phyloP scores from a whole-genome alignment of 441 rosid genomes.

The Isatis lusitanica region DNA sequence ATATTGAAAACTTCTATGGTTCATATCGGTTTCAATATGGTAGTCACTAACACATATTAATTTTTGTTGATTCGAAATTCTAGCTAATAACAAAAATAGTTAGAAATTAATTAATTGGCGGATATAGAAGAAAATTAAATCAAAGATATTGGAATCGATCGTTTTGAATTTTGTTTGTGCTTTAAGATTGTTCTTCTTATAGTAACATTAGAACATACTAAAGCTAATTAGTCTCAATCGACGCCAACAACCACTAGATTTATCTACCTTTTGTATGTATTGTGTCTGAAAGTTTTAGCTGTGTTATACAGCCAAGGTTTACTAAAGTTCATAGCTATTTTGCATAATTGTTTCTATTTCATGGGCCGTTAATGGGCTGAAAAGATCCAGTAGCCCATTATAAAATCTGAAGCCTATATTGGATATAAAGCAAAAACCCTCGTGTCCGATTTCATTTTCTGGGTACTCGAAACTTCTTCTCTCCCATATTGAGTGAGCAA shows the following conservation, averaged over 20 bases:
- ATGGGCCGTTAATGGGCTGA: not conserved
- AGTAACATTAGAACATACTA: no score
- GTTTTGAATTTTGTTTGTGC: no score
- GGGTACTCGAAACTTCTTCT: slow-evolving; percentile 26
- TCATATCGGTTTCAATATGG: not conserved
- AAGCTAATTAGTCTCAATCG: no score
- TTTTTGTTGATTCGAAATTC: not conserved
- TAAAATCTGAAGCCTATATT: slow-evolving; percentile 1
- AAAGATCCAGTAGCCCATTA: not conserved
- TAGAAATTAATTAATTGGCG: not conserved
- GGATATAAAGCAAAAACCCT: slow-evolving; percentile 22
- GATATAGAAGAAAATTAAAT: not conserved
- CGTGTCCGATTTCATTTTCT: not conserved
- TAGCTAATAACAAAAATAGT: not conserved
- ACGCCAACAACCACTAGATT: no score
- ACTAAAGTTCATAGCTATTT: not conserved
- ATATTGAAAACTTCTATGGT: not conserved
- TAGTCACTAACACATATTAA: not conserved
- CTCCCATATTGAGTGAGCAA: slow-evolving; percentile 1
- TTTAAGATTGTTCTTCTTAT: no score
- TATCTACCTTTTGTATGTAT: no score
- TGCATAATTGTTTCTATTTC: not conserved
- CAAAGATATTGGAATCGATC: not conserved
- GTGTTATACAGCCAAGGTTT: not conserved
- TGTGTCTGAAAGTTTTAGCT: no score